A percentile compares a stretch with the other conserved stretches of the same genome.
Conservation (phyloP, 371 early-diverging fungal genomes). For the Zychaea mexicana region DNA sequence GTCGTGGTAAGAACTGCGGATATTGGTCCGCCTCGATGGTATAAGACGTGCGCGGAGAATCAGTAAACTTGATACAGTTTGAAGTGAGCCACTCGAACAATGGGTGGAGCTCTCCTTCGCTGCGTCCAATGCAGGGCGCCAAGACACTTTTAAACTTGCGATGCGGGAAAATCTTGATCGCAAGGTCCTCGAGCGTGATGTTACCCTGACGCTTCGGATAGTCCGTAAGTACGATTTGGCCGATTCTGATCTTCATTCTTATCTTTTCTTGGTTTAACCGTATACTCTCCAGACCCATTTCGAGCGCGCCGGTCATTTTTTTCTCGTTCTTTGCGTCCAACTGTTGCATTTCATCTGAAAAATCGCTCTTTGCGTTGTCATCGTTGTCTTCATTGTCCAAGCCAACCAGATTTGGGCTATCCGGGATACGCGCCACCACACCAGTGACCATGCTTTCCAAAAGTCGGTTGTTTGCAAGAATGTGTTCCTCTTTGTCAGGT, state of each 20-base stretch:
- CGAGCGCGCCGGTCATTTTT: slow-evolving; percentile 14
- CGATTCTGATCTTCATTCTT: slow-evolving; percentile 44
- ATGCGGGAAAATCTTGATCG: slow-evolving; percentile 17
- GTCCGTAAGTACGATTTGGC: slow-evolving; percentile 26
- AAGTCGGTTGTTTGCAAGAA: slow-evolving; percentile 25
- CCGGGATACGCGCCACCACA: neutral
- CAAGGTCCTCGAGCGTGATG: slow-evolving; percentile 6
- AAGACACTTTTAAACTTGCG: slow-evolving; percentile 17
- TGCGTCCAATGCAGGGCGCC: slow-evolving; percentile 28
- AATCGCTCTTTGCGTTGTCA: neutral
- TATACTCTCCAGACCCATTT: slow-evolving; percentile 38
- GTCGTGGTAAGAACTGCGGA: neutral
- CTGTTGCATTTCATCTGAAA: slow-evolving; percentile 10
- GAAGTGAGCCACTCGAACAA: slow-evolving; percentile 21
- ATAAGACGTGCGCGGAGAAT: slow-evolving; percentile 20
- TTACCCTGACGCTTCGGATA: slow-evolving; percentile 2
- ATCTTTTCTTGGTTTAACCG: slow-evolving; percentile 43
- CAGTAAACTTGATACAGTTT: slow-evolving; percentile 12
- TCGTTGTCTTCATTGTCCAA: slow-evolving; percentile 17
- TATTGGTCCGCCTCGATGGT: slow-evolving; percentile 23
- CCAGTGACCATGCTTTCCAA: slow-evolving; percentile 29
- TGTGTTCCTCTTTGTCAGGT: slow-evolving; percentile 5
- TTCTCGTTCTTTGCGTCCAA: slow-evolving; percentile 29
- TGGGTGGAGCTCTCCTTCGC: slow-evolving; percentile 12
- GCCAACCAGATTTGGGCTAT: slow-evolving; percentile 18